A percentile compares a stretch with the other conserved stretches of the same genome.
phyloP scores from a whole-genome alignment of 2,329 filamentous ascomycete species.

The Dothistroma pini region DNA sequence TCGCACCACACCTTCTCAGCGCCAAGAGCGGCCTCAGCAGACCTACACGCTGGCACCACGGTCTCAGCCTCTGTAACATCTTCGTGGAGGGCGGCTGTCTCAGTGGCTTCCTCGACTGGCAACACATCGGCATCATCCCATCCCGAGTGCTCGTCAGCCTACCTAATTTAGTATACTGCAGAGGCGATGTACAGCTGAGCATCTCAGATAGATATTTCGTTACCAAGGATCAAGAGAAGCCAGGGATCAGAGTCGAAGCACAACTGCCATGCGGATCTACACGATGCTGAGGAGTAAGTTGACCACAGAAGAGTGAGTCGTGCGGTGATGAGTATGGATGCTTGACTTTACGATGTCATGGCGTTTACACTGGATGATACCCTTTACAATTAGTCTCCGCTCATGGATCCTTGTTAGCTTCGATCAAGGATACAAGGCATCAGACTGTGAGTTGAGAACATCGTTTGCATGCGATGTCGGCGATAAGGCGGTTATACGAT shows the following conservation, averaged over 20 bases:
- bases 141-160: neutral
- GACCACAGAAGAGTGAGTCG: neutral
- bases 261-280: no score
- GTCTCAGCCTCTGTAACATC: neutral
- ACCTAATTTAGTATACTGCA: neutral
- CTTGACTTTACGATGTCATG: neutral
- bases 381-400: neutral
- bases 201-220: neutral
- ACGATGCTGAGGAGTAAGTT: neutral
- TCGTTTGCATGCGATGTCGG: neutral
- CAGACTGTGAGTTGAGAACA: neutral
- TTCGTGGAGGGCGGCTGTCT: neutral
- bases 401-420: neutral
- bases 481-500: neutral
- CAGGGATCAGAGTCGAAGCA: neutral
- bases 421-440: no score
- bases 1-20: neutral
- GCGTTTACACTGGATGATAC: neutral
- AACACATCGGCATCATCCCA: neutral
- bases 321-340: neutral
- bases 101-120: neutral
- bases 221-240: neutral
- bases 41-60: neutral
- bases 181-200: neutral
- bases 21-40: neutral